These are phyloP conservation scores for Umbelopsis sp. DNA, from an alignment of 371 early-diverging fungal species.

Conservation along the genomic window DNA sequence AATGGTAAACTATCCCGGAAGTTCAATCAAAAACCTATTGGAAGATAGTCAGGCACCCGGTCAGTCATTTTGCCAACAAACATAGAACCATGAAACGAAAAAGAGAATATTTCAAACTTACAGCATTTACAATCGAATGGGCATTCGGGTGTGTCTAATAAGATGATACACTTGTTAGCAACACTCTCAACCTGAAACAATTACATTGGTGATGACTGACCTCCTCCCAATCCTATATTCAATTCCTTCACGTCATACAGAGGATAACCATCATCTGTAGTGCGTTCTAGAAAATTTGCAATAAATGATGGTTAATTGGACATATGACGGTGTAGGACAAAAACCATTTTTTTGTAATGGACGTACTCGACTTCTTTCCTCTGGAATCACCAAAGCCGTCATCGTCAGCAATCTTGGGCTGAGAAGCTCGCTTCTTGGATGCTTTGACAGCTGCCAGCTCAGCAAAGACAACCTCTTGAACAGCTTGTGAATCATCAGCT, in stretches of 20 bases:
- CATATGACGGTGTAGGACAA: too few relatives aligned
- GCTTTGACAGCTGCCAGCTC: conserved; percentile 50
- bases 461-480: conserved; percentile 51
- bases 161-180: not conserved
- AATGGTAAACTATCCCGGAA: too few relatives aligned
- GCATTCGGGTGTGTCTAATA: conserved; percentile 49
- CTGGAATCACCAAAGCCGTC: conserved; percentile 49
- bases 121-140: conserved; percentile 57
- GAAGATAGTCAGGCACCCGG: too few relatives aligned
- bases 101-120: conserved; percentile 22
- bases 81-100: too few relatives aligned
- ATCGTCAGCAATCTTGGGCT: conserved; percentile 28
- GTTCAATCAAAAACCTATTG: too few relatives aligned
- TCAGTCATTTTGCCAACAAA: too few relatives aligned
- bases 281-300: conserved; percentile 34
- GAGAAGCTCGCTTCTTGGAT: conserved; percentile 28
- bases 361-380: conserved; percentile 53
- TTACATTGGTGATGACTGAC: conserved; percentile 9
- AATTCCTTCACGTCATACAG: conserved; percentile 53
- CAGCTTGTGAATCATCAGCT: conserved; percentile 25
- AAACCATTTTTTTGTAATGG: not conserved
- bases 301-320: not conserved
- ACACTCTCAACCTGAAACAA: not conserved
- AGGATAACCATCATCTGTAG: conserved; percentile 57
- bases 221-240: conserved; percentile 36